Evolutionary conservation across 2,329 filamentous ascomycete genomes (phyloP).

Genomic region (Colletotrichum sp.): DNA sequence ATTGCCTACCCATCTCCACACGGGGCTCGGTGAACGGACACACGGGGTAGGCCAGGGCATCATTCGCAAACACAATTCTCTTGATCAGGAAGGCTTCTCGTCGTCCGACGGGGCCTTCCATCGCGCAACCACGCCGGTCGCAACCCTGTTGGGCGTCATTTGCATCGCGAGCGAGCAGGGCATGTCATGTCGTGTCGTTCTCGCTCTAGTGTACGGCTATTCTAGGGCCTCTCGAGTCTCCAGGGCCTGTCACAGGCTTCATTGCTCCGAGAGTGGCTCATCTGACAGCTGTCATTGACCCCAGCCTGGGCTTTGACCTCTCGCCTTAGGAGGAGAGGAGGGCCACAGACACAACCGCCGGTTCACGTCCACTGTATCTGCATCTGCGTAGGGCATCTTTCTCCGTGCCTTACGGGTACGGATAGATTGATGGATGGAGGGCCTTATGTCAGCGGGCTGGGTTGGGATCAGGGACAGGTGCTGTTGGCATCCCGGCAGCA

Average conservation of each 20-base stretch:
- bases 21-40: background rate
- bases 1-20: background rate
- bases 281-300: constrained; percentile 11
- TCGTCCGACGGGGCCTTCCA: background rate
- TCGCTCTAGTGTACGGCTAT: background rate
- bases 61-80: background rate
- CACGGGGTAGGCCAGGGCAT: background rate
- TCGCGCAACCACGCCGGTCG: background rate
- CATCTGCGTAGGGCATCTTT: background rate
- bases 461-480: background rate
- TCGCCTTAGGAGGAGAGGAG: background rate
- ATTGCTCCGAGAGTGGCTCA: constrained; percentile 1
- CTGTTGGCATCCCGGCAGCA: background rate
- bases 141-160: background rate
- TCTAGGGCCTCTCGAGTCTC: background rate
- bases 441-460: background rate
- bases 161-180: background rate
- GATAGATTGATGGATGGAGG: background rate
- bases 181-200: background rate
- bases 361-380: background rate
- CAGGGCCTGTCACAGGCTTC: background rate
- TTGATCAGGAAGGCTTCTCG: background rate
- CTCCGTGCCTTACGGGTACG: background rate
- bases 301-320: background rate
- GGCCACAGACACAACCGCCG: background rate